These are phyloP conservation scores for Brettanomyces anomalus DNA, from an alignment of 805 yeast genomes.

Conservation along the genomic window DNA sequence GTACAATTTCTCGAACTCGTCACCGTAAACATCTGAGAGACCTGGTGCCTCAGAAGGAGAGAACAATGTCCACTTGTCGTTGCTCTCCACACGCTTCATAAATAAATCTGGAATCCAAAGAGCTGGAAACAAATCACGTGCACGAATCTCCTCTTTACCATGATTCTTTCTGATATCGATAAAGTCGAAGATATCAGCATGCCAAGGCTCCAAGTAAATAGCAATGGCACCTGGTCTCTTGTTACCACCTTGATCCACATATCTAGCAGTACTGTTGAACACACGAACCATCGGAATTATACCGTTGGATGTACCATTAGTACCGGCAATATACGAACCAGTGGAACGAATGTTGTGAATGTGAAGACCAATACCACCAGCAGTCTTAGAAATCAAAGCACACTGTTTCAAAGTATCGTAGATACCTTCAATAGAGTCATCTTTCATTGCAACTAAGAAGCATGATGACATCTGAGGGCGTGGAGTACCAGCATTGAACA, in stretches of 20 bases:
- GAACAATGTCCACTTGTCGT: constrained; percentile 49
- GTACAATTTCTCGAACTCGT: constrained; percentile 44
- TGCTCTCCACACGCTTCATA: constrained; percentile 51
- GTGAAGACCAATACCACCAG: constrained; percentile 58
- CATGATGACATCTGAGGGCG: constrained; percentile 54
- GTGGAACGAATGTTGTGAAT: constrained; percentile 51
- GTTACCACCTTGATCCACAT: constrained; percentile 60
- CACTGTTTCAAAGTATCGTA: constrained; percentile 52
- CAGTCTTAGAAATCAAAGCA: constrained; percentile 53
- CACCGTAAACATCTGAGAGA: constrained; percentile 45
- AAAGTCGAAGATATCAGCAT: constrained; percentile 49
- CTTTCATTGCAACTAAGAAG: constrained; percentile 55
- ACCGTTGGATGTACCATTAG: constrained; percentile 57
- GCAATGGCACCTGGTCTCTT: constrained; percentile 62
- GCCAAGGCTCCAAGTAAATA: constrained; percentile 56
- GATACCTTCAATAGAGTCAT: constrained; percentile 55
- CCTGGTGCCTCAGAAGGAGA: constrained; percentile 55
- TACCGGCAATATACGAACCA: constrained; percentile 54
- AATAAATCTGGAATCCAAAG: constrained; percentile 56
- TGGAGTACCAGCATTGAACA: constrained; percentile 56
- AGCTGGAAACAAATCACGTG: constrained; percentile 55
- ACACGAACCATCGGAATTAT: constrained; percentile 56
- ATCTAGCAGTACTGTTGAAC: constrained; percentile 54
- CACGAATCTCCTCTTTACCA: constrained; percentile 56
- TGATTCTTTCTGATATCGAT: constrained; percentile 53